These are phyloP conservation scores for Peronosclerospora sorghi DNA, from an alignment of 352 stramenopile genomes.

Conservation along the genomic window DNA sequence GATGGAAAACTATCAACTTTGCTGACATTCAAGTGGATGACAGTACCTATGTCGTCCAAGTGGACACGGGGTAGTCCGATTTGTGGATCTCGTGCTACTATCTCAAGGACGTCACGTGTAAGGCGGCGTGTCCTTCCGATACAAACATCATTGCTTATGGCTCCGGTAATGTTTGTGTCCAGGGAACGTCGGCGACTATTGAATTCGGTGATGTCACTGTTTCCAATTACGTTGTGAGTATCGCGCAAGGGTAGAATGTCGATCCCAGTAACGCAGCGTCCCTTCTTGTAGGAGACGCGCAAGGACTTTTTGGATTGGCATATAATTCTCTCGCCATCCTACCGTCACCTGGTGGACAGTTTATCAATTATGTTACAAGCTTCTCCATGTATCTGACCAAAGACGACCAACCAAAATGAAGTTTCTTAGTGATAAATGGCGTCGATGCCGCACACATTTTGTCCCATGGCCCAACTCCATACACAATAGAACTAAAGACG, in stretches of 20 bases:
- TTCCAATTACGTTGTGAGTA: constrained; percentile 38
- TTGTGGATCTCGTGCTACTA: no score
- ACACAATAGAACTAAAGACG: constrained; percentile 39
- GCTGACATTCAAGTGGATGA: constrained; percentile 37
- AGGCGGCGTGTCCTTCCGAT: constrained; percentile 42
- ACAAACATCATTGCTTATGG: constrained; percentile 47
- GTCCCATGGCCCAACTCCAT: constrained; percentile 27
- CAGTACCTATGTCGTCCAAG: no score
- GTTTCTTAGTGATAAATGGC: constrained; percentile 44
- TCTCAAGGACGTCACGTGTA: no score
- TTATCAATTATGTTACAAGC: no score
- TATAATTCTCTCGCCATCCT: constrained; percentile 43
- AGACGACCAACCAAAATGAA: no score
- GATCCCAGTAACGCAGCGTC: constrained; percentile 23
- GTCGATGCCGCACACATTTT: constrained; percentile 51
- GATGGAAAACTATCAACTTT: constrained; percentile 52
- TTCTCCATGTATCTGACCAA: no score
- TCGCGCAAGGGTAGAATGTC: constrained; percentile 43
- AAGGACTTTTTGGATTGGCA: constrained; percentile 58
- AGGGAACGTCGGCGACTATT: constrained; percentile 24
- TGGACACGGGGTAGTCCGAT: constrained; percentile 69
- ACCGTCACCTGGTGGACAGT: no score
- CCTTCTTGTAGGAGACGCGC: constrained; percentile 29
- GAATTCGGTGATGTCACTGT: constrained; percentile 36
- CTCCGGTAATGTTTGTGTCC: constrained; percentile 54